A percentile compares a stretch with the other conserved stretches of the same genome.
phyloP scores from a whole-genome alignment of 441 rosid species.

The Breynia disticha region DNA sequence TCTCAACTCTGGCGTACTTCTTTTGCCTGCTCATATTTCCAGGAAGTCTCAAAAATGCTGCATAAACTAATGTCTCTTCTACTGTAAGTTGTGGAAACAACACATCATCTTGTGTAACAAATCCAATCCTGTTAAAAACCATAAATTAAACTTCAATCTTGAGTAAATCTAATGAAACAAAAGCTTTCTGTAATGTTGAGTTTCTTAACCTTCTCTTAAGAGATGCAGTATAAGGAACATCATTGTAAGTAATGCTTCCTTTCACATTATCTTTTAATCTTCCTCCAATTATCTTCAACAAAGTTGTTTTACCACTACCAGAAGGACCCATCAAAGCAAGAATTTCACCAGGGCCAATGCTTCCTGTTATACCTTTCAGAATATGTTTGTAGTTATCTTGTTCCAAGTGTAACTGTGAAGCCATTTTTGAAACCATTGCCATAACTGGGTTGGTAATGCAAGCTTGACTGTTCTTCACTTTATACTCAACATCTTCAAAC shows the following conservation, averaged over 20 bases:
- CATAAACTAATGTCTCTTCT: slow-evolving; percentile 79
- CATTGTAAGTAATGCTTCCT: slow-evolving; percentile 74
- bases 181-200: not conserved
- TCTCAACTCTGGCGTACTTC: slow-evolving; percentile 65
- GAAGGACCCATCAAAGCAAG: slow-evolving; percentile 98
- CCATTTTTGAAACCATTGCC: slow-evolving; percentile 60
- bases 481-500: slow-evolving; percentile 87
- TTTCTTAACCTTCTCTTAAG: slow-evolving; percentile 65
- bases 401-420: slow-evolving; percentile 42
- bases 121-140: slow-evolving; percentile 54
- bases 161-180: not conserved
- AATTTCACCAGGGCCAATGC: slow-evolving; percentile 85
- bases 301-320: slow-evolving; percentile 93
- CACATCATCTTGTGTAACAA: slow-evolving; percentile 91
- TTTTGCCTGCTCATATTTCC: slow-evolving; percentile 68
- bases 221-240: slow-evolving; percentile 52
- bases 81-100: slow-evolving; percentile 85
- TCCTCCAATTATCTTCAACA: slow-evolving; percentile 81
- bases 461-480: slow-evolving; percentile 40
- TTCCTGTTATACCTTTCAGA: slow-evolving; percentile 83
- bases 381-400: slow-evolving; percentile 62
- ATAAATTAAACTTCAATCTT: not conserved
- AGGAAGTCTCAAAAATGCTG: slow-evolving; percentile 85
- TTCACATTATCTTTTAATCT: slow-evolving; percentile 58
- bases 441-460: slow-evolving; percentile 48